Conservation (phyloP, 768 basidiomycete genomes). For the Leccinellum rugosiceps region DNA sequence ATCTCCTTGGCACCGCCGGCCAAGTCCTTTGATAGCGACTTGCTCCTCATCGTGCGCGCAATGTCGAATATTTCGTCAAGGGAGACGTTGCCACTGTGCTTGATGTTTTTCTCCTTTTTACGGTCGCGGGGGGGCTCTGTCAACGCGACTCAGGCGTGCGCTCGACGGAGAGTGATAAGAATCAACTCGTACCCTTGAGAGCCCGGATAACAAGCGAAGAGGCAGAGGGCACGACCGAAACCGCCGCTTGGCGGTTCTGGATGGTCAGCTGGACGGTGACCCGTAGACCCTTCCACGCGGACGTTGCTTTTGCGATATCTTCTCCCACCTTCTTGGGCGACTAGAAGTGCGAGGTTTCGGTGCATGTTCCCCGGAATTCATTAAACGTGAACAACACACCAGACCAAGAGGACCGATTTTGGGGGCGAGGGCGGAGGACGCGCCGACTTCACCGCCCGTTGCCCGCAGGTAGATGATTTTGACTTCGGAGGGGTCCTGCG, state of each 20-base stretch:
- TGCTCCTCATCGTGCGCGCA: conserved; percentile 92
- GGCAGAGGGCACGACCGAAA: conserved; percentile 95
- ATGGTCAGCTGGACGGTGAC: conserved; percentile 99
- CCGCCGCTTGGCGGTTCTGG: conserved; percentile 98
- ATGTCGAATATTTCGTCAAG: conserved; percentile 94
- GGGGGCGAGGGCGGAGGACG: conserved; percentile 96
- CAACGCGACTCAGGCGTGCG: conserved; percentile 1
- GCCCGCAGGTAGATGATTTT: conserved; percentile 99
- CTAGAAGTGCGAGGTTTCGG: conserved; percentile 40
- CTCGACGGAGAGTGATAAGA: not conserved
- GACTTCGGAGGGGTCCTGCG: conserved; percentile 94
- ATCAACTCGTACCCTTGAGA: conserved; percentile 79
- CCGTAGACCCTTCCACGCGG: conserved; percentile 98
- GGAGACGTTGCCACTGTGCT: conserved; percentile 91
- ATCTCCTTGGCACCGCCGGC: conserved; percentile 95
- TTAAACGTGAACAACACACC: conserved; percentile 47
- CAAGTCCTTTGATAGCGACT: conserved; percentile 90
- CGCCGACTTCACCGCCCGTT: conserved; percentile 99
- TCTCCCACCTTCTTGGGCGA: conserved; percentile 99
- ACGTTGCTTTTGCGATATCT: conserved; percentile 99
- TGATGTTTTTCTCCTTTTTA: conserved; percentile 99
- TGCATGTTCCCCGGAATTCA: not conserved
- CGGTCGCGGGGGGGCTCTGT: conserved; percentile 97
- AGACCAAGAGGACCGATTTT: conserved; percentile 99
- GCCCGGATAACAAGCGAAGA: conserved; percentile 97